A percentile compares a stretch with the other conserved stretches of the same genome.
Evolutionary conservation across 179 eudicot genomes (phyloP).

Genomic region (Amaranthus tricolor): DNA sequence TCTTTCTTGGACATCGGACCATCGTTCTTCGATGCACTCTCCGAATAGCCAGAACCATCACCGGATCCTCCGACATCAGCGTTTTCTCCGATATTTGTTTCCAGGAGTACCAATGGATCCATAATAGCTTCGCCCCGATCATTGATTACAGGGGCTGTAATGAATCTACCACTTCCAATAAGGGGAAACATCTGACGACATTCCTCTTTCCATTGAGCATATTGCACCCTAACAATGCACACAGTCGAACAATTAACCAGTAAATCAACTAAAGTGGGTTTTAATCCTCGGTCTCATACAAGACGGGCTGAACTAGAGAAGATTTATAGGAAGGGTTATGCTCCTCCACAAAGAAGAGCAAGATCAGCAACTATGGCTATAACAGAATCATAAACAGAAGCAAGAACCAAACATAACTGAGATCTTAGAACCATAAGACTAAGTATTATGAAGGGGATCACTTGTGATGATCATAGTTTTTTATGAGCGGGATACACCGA

Average conservation of each 20-base stretch:
- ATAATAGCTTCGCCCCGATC: conserved; percentile 72
- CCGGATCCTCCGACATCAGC: conserved; percentile 21
- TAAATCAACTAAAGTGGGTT: neutral
- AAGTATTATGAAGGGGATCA: neutral
- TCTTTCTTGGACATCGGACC: conserved; percentile 48
- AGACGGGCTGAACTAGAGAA: too few relatives aligned
- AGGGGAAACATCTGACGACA: conserved; percentile 80
- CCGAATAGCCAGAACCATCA: conserved; percentile 28
- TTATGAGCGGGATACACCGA: too few relatives aligned
- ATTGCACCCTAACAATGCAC: conserved; percentile 54
- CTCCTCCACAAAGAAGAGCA: neutral
- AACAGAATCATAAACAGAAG: neutral
- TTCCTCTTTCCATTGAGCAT: conserved; percentile 67
- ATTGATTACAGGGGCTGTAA: conserved; percentile 86
- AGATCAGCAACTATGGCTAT: neutral
- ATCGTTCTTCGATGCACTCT: conserved; percentile 31
- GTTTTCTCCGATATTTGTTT: conserved; percentile 49
- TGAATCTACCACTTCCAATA: conserved; percentile 84
- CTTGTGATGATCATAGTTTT: neutral
- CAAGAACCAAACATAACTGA: neutral
- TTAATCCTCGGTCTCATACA: too few relatives aligned
- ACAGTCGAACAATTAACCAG: conserved; percentile 8
- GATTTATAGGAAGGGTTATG: too few relatives aligned
- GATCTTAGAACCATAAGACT: neutral
- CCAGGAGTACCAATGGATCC: conserved; percentile 84